Conservation (phyloP, 768 basidiomycete genomes). For the Chiua virens region DNA sequence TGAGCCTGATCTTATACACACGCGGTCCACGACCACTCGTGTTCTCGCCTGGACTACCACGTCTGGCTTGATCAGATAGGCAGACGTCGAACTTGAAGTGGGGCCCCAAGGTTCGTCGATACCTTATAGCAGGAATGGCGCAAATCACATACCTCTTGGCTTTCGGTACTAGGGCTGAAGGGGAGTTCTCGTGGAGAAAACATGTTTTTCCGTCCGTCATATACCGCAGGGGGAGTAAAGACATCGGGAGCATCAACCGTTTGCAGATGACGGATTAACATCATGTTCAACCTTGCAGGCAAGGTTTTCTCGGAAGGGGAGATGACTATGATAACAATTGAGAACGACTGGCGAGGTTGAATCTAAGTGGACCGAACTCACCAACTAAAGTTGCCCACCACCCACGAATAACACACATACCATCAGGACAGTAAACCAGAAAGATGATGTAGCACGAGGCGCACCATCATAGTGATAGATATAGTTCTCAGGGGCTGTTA, state of each 20-base stretch:
- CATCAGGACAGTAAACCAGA: conserved; percentile 15
- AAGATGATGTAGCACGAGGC: conserved; percentile 33
- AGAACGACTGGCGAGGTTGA: conserved; percentile 9
- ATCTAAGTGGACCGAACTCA: conserved; percentile 4
- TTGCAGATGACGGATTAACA: conserved; percentile 66
- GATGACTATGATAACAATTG: conserved; percentile 46
- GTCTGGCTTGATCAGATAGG: conserved; percentile 40
- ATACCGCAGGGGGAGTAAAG: conserved; percentile 73
- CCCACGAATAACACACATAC: neutral
- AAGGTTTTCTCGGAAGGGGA: conserved; percentile 66
- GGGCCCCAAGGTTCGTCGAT: conserved; percentile 5
- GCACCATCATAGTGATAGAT: conserved; percentile 82
- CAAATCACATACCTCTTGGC: conserved; percentile 47
- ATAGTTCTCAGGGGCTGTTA: conserved; percentile 56
- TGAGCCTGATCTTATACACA: conserved; percentile 63
- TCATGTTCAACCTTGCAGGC: conserved; percentile 67
- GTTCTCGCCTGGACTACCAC: conserved; percentile 33
- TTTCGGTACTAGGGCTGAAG: conserved; percentile 51
- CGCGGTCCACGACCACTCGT: conserved; percentile 48
- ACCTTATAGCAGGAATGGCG: neutral
- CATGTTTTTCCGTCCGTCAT: conserved; percentile 79
- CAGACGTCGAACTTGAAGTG: conserved; percentile 58
- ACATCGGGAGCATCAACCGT: conserved; percentile 52
- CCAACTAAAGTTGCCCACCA: conserved; percentile 18
- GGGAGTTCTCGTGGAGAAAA: conserved; percentile 63